A percentile compares a stretch with the other conserved stretches of the same genome.
Conservation (phyloP, 2,329 filamentous ascomycete species). For the Thielaviopsis populi region DNA sequence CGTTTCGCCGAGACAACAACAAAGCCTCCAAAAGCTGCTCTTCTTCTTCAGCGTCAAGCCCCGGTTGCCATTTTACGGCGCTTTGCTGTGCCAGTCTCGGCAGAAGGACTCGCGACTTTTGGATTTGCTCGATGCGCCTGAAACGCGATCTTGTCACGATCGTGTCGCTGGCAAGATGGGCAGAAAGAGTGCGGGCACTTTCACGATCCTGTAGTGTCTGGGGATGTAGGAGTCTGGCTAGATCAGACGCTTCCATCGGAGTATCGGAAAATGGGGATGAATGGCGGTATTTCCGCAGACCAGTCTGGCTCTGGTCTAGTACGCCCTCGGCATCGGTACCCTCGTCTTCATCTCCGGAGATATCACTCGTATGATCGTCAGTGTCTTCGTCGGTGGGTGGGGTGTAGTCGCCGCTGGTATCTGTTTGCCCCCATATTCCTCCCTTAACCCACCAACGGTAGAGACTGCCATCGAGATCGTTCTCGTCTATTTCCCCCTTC, state of each 20-base stretch:
- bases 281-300: slow-evolving; percentile 27
- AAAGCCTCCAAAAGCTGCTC: slow-evolving; percentile 46
- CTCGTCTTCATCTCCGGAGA: slow-evolving; percentile 34
- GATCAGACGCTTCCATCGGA: slow-evolving; percentile 48
- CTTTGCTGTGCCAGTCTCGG: neutral
- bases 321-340: neutral
- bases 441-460: slow-evolving; percentile 76
- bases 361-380: slow-evolving; percentile 62
- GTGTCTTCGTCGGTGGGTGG: slow-evolving; percentile 36
- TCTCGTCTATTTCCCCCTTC: slow-evolving; percentile 36
- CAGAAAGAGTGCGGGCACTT: slow-evolving; percentile 66
- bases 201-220: slow-evolving; percentile 60
- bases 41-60: slow-evolving; percentile 35
- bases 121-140: slow-evolving; percentile 48
- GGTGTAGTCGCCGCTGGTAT: slow-evolving; percentile 65
- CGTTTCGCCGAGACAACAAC: slow-evolving; percentile 36
- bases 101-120: slow-evolving; percentile 48
- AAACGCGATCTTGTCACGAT: slow-evolving; percentile 75
- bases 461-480: slow-evolving; percentile 54
- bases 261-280: slow-evolving; percentile 45
- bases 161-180: slow-evolving; percentile 55
- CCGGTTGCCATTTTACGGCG: neutral
- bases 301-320: neutral
- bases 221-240: slow-evolving; percentile 72
- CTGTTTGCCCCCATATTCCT: slow-evolving; percentile 71